Evolutionary conservation across 192 early-diverging fungal genomes (phyloP), one percentile per base, ranked within the genome.

Genomic region (Entophlyctis luteolus): DNA sequence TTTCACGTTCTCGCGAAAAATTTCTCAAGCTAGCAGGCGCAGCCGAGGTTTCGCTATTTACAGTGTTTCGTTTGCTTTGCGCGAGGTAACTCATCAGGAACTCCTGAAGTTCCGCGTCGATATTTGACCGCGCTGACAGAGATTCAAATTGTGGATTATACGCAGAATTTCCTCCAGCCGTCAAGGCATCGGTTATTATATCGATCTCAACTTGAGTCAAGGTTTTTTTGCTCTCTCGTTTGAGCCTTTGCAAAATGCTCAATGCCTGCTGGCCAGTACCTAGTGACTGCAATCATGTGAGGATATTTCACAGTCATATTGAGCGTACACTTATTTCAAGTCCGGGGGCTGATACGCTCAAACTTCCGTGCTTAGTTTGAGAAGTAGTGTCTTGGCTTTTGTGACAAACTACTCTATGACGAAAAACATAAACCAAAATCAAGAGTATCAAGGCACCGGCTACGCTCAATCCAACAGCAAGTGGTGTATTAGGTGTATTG

Each of bases 251-350:
- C 6, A 63, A 48, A 63, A 63, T 63, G 25, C 46, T 50, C 6
- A 63, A 25, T 8, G 62, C 62, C 25, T 63, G 62, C 46, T 63
- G 62, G 4, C 62, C 62, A 33, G 62, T 63, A 10, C 62, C 62
- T 14, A 16, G 28, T n/a, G 50, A 20, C 62, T 63, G 38, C 4
- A 35, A 45, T 6, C 16, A 45, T 28, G 25, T 45, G 18, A n/a
- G n/a, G n/a, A n/a, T n/a, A n/a, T n/a, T n/a, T n/a, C n/a, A n/a
- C n/a, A n/a, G n/a, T n/a, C n/a, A n/a, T n/a, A n/a, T n/a, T n/a
- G n/a, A n/a, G n/a, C n/a, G n/a, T n/a, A n/a, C n/a, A n/a, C n/a
- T n/a, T n/a, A n/a, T n/a, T n/a, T n/a, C n/a, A n/a, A n/a, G n/a
- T n/a, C n/a, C n/a, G n/a, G n/a, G n/a, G n/a, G n/a, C n/a, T n/a